phyloP scores from a whole-genome alignment of 768 basidiomycete genomes.

The Thelephora aurantiotincta region DNA sequence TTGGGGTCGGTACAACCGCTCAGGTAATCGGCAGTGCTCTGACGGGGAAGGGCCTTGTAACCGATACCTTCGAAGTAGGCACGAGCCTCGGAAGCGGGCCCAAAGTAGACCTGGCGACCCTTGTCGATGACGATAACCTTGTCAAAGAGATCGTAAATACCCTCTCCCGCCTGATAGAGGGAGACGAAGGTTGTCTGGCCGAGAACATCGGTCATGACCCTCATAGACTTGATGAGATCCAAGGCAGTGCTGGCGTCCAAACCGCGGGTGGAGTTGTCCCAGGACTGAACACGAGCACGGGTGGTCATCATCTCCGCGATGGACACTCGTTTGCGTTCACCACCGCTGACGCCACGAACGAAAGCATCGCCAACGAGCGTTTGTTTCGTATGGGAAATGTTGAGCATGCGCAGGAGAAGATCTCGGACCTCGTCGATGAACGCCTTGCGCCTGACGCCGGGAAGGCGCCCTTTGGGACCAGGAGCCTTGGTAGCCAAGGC shows the following conservation, averaged over 20 bases:
- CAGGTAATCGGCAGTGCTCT: constrained; percentile 78
- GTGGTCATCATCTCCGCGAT: constrained; percentile 84
- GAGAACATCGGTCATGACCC: constrained; percentile 74
- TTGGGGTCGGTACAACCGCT: constrained; percentile 76
- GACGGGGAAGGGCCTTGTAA: constrained; percentile 61
- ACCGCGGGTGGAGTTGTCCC: constrained; percentile 77
- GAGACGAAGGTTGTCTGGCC: constrained; percentile 72
- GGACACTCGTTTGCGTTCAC: constrained; percentile 67
- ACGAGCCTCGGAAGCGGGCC: constrained; percentile 58
- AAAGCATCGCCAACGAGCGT: constrained; percentile 84
- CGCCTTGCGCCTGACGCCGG: constrained; percentile 44
- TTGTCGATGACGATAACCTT: constrained; percentile 77
- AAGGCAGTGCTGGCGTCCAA: constrained; percentile 80
- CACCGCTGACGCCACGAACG: constrained; percentile 69
- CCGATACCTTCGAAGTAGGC: constrained; percentile 68
- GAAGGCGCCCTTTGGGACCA: constrained; percentile 58
- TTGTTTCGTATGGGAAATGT: constrained; percentile 62
- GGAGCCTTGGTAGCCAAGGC: constrained; percentile 64
- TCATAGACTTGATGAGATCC: constrained; percentile 68
- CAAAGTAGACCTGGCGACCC: constrained; percentile 74
- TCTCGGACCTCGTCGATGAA: constrained; percentile 44
- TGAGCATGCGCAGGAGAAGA: constrained; percentile 62
- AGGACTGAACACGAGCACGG: constrained; percentile 65
- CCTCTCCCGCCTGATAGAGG: constrained; percentile 64
- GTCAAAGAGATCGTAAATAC: constrained; percentile 67